Percentiles rank a stretch among this genome's conserved stretches.
Conservation (phyloP, 2,329 filamentous ascomycete species). For the Didymella pinodella region DNA sequence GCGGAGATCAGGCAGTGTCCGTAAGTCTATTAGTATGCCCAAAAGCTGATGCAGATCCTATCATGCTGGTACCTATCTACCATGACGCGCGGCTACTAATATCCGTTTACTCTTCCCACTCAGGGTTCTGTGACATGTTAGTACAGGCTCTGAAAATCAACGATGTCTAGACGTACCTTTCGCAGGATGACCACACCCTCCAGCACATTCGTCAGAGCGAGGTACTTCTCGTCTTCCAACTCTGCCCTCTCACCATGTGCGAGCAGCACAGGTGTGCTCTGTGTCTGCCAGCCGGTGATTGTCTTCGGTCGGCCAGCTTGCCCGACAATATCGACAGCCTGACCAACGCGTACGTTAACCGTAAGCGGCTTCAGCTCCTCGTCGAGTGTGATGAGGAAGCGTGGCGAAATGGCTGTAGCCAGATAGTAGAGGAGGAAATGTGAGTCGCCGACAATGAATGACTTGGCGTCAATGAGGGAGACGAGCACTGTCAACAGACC, state of each 20-base stretch:
- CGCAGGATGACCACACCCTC: conserved; percentile 95
- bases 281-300: conserved; percentile 99
- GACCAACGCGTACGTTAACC: conserved; percentile 95
- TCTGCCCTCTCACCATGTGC: conserved; percentile 96
- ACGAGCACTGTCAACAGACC: conserved; percentile 90
- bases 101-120: conserved; percentile 53
- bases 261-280: conserved; percentile 96
- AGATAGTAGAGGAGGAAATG: conserved; percentile 99
- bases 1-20: conserved; percentile 24
- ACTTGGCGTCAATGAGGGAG: conserved; percentile 93
- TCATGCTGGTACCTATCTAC: conserved; percentile 15
- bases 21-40: conserved; percentile 42
- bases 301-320: conserved; percentile 98
- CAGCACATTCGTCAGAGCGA: conserved; percentile 86
- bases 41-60: conserved; percentile 29
- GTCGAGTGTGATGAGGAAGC: conserved; percentile 95
- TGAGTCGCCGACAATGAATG: conserved; percentile 73
- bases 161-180: conserved; percentile 72
- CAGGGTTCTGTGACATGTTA: conserved; percentile 52
- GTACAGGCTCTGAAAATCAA: conserved; percentile 1
- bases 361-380: conserved; percentile 93
- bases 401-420: conserved; percentile 93
- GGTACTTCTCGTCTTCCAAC: conserved; percentile 96
- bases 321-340: conserved; percentile 97
- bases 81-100: conserved; percentile 5